Evolutionary conservation across 768 basidiomycete species (phyloP).

Genomic region (Pleurotus pulmonarius): DNA sequence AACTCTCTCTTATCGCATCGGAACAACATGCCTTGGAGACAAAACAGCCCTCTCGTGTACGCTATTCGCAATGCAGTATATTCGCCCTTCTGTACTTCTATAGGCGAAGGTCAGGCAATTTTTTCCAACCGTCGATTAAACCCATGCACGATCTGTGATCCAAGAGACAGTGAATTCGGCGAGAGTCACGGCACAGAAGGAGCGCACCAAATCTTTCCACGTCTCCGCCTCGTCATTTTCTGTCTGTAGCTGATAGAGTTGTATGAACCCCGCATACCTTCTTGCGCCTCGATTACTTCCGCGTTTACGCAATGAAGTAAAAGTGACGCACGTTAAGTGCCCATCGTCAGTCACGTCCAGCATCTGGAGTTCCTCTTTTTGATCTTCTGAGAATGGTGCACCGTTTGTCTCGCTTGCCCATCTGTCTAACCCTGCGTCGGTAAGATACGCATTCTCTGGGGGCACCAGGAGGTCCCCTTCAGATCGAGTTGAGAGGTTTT

Average conservation of each 20-base stretch:
- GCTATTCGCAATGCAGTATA: too few species aligned
- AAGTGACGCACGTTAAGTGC: conserved; percentile 58
- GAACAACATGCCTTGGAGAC: too few species aligned
- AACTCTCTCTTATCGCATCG: too few species aligned
- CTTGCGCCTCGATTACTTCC: neutral
- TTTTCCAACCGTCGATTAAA: conserved; percentile 66
- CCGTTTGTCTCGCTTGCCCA: conserved; percentile 85
- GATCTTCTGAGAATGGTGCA: conserved; percentile 70
- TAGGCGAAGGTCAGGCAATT: conserved; percentile 22
- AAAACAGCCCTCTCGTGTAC: too few species aligned
- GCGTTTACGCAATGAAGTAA: neutral
- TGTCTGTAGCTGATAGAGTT: conserved; percentile 83
- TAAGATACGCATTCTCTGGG: conserved; percentile 54
- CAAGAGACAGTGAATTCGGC: too few species aligned
- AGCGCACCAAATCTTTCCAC: conserved; percentile 72
- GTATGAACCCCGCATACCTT: conserved; percentile 54
- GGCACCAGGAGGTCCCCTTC: conserved; percentile 33
- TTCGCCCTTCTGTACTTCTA: too few species aligned
- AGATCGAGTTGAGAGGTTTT: conserved; percentile 8
- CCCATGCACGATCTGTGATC: conserved; percentile 61
- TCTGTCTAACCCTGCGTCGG: conserved; percentile 58
- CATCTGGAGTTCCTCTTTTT: conserved; percentile 77
- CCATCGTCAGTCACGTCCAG: conserved; percentile 73
- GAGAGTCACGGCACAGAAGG: neutral
- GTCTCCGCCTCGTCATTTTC: conserved; percentile 84